Conservation (phyloP, 2,329 filamentous ascomycete species). For the Polytolypa hystricis region DNA sequence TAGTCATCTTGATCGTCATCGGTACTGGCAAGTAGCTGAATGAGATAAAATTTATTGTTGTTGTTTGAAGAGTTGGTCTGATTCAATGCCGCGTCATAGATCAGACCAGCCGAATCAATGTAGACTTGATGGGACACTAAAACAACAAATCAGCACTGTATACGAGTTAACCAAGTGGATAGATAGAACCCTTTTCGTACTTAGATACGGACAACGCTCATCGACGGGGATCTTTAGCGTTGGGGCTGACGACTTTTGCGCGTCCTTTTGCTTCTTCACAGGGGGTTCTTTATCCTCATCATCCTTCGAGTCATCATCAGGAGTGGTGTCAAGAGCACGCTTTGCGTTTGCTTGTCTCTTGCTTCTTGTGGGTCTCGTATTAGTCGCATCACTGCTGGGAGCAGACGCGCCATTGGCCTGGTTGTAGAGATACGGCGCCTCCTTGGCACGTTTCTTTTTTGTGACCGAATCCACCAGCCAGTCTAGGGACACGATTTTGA, state of each 20-base stretch:
- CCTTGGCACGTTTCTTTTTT: slow-evolving; percentile 30
- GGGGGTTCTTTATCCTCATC: slow-evolving; percentile 15
- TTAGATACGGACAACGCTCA: slow-evolving; percentile 27
- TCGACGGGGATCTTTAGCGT: slow-evolving; percentile 38
- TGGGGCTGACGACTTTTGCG: slow-evolving; percentile 17
- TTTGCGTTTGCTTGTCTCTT: not conserved
- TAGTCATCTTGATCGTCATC: slow-evolving; percentile 30
- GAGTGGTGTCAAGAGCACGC: not conserved
- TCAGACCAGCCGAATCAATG: slow-evolving; percentile 53
- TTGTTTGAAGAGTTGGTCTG: slow-evolving; percentile 62
- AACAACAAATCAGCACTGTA: not conserved
- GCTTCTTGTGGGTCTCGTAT: not conserved
- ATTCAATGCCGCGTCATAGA: slow-evolving; percentile 71
- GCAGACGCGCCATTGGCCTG: slow-evolving; percentile 6
- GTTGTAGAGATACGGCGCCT: slow-evolving; percentile 27
- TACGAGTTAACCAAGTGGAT: not conserved
- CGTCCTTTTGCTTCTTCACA: slow-evolving; percentile 33
- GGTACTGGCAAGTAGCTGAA: slow-evolving; percentile 48
- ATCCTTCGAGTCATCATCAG: slow-evolving; percentile 13
- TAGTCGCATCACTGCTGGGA: not conserved
- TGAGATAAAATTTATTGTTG: slow-evolving; percentile 73
- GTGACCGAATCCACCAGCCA: slow-evolving; percentile 52
- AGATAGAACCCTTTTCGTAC: slow-evolving; percentile 12
- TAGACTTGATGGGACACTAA: slow-evolving; percentile 41
- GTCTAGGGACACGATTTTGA: slow-evolving; percentile 47